Percentiles rank a stretch among this genome's conserved stretches.
phyloP scores from a whole-genome alignment of 495 filamentous ascomycete species.

The Daldinia bambusicola region DNA sequence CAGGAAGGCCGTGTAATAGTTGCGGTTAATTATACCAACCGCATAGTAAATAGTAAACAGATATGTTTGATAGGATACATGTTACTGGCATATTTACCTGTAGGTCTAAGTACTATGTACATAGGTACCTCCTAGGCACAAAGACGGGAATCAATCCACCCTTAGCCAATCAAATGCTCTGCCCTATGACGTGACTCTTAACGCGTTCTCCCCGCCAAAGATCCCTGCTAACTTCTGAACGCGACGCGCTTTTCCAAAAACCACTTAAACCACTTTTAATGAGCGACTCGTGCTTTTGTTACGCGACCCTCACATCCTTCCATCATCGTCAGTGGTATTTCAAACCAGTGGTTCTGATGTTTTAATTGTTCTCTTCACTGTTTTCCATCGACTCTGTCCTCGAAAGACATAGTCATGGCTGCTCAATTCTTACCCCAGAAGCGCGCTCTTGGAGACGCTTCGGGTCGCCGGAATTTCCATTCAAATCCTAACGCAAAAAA shows the following conservation, averaged over 20 bases:
- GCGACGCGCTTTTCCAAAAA: slow-evolving; percentile 44
- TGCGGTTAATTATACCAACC: neutral
- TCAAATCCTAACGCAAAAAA: slow-evolving; percentile 68
- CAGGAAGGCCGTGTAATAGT: neutral
- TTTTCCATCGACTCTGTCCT: slow-evolving; percentile 15
- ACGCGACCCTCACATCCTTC: neutral
- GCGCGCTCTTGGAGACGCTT: slow-evolving; percentile 61
- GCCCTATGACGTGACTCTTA: slow-evolving; percentile 23
- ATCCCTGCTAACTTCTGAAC: slow-evolving; percentile 23
- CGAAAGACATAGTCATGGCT: slow-evolving; percentile 50
- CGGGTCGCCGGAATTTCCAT: slow-evolving; percentile 59
- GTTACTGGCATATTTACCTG: neutral
- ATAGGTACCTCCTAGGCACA: slow-evolving; percentile 7
- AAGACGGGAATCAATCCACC: neutral
- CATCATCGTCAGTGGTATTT: neutral
- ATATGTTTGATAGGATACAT: neutral
- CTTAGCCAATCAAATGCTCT: slow-evolving; percentile 3
- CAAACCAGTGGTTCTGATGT: slow-evolving; percentile 9
- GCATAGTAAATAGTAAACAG: neutral
- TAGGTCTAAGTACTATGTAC: neutral
- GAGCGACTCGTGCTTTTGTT: neutral
- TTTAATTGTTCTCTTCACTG: slow-evolving; percentile 1
- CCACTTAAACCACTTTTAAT: slow-evolving; percentile 36
- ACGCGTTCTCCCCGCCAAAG: slow-evolving; percentile 37
- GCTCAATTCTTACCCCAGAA: slow-evolving; percentile 62